These are phyloP conservation scores for Candida sanyaensis DNA, from an alignment of 1,139 yeast species.

Conservation along the genomic window DNA sequence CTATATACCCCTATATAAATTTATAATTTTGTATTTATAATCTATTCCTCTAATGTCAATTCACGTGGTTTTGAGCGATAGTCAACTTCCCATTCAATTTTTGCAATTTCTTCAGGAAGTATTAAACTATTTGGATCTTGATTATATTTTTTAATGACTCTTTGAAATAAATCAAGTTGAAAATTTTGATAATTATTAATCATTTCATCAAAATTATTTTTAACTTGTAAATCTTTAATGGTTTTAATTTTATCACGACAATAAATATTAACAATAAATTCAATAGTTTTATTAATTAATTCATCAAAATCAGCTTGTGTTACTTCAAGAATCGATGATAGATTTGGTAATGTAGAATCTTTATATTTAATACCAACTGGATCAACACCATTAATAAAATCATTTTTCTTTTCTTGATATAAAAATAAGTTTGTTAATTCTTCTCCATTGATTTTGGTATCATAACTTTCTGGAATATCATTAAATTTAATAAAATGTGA, in stretches of 20 bases:
- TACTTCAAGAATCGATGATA: slow-evolving; percentile 4
- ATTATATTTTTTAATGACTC: slow-evolving; percentile 11
- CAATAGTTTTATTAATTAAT: slow-evolving; percentile 1
- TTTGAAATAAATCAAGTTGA: slow-evolving; percentile 2
- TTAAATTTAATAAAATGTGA: slow-evolving; percentile 13
- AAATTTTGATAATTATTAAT: slow-evolving; percentile 6
- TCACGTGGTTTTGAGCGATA: slow-evolving; percentile 4
- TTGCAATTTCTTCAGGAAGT: slow-evolving; percentile 16
- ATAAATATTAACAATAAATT: slow-evolving; percentile 3
- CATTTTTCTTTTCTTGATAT: slow-evolving; percentile 27
- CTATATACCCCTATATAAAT: no score
- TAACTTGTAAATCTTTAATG: neutral
- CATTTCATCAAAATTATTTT: slow-evolving; percentile 10
- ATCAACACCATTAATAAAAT: slow-evolving; percentile 27
- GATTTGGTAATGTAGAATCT: slow-evolving; percentile 4
- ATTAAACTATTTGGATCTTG: slow-evolving; percentile 10
- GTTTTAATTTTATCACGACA: neutral
- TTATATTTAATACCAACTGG: slow-evolving; percentile 21
- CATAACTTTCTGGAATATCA: slow-evolving; percentile 11
- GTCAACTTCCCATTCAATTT: slow-evolving; percentile 10
- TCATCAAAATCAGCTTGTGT: slow-evolving; percentile 1
- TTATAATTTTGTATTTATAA: neutral
- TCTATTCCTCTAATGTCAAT: slow-evolving; percentile 2
- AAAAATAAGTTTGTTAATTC: slow-evolving; percentile 18
- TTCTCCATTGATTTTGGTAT: slow-evolving; percentile 15